A percentile compares a stretch with the other conserved stretches of the same genome.
phyloP scores from a whole-genome alignment of 2,329 filamentous ascomycete species.

The Colletotrichum phormii region DNA sequence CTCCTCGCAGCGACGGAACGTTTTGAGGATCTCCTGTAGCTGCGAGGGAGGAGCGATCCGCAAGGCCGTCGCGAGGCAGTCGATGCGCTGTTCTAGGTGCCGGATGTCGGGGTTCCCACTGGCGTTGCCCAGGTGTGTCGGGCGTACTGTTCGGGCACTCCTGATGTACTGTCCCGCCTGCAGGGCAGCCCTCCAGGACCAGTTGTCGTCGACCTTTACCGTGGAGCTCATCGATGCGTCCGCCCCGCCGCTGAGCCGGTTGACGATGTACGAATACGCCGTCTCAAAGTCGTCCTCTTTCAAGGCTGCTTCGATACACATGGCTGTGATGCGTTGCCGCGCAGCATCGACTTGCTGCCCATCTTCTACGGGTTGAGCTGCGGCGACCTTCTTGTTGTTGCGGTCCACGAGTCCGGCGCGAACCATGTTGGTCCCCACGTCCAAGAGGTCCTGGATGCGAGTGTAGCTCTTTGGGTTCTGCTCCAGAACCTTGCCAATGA shows the following conservation, averaged over 20 bases:
- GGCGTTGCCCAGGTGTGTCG: conserved; percentile 70
- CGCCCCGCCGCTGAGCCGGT: conserved; percentile 64
- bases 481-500: conserved; percentile 79
- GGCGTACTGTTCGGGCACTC: conserved; percentile 62
- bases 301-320: conserved; percentile 84
- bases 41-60: conserved; percentile 77
- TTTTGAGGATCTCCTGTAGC: conserved; percentile 79
- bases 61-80: conserved; percentile 80
- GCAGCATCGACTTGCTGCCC: conserved; percentile 48
- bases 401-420: conserved; percentile 63
- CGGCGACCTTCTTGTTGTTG: conserved; percentile 43
- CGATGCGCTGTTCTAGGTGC: conserved; percentile 83
- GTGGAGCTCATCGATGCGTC: conserved; percentile 41
- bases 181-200: conserved; percentile 83
- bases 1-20: conserved; percentile 82
- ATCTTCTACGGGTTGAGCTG: conserved; percentile 39
- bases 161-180: conserved; percentile 81
- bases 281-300: conserved; percentile 86
- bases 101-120: conserved; percentile 73
- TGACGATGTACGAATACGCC: conserved; percentile 85
- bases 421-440: conserved; percentile 76
- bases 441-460: conserved; percentile 77
- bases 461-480: conserved; percentile 82
- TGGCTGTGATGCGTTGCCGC: conserved; percentile 77
- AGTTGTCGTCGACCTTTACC: conserved; percentile 62